phyloP scores from a whole-genome alignment of 139 green algal species.

The Raphidocelis subcapitata region DNA sequence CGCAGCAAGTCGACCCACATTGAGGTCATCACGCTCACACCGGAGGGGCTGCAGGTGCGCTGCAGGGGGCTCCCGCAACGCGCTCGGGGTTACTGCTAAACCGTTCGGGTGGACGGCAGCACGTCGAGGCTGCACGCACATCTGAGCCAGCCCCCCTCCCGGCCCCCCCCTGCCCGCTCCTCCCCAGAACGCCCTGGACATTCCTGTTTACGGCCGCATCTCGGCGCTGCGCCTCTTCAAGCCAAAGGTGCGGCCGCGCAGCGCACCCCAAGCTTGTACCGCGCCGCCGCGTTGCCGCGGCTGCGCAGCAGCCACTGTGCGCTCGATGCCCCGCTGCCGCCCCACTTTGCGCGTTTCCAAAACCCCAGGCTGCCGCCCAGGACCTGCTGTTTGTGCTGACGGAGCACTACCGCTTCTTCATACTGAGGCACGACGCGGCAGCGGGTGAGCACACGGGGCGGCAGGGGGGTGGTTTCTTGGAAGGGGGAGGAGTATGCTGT shows the following conservation, averaged over 20 bases:
- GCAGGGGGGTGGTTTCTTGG: too few species aligned
- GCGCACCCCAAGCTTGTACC: background rate
- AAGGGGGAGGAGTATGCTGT: too few species aligned
- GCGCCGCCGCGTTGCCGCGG: background rate
- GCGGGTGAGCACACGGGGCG: constrained; percentile 43
- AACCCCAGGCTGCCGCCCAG: constrained; percentile 20
- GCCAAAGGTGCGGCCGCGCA: constrained; percentile 43
- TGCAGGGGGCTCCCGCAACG: too few species aligned
- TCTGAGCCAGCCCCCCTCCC: background rate
- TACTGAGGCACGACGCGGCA: constrained; percentile 80
- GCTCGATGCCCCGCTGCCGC: too few species aligned
- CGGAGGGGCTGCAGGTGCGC: constrained; percentile 83
- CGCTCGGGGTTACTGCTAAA: too few species aligned
- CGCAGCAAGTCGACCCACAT: constrained; percentile 82
- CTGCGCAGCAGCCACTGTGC: background rate
- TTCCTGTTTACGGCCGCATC: constrained; percentile 93
- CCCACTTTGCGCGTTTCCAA: too few species aligned
- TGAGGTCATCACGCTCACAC: constrained; percentile 85
- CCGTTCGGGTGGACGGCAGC: too few species aligned
- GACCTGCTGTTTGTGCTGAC: constrained; percentile 92
- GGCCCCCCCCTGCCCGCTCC: background rate
- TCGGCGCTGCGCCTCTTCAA: constrained; percentile 84
- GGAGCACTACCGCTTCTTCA: constrained; percentile 91
- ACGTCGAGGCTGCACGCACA: background rate
- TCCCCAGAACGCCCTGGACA: constrained; percentile 64